Evolutionary conservation across 1,139 yeast species (phyloP), one percentile per base, ranked within the genome.

Genomic region (Candida gigantensis): DNA sequence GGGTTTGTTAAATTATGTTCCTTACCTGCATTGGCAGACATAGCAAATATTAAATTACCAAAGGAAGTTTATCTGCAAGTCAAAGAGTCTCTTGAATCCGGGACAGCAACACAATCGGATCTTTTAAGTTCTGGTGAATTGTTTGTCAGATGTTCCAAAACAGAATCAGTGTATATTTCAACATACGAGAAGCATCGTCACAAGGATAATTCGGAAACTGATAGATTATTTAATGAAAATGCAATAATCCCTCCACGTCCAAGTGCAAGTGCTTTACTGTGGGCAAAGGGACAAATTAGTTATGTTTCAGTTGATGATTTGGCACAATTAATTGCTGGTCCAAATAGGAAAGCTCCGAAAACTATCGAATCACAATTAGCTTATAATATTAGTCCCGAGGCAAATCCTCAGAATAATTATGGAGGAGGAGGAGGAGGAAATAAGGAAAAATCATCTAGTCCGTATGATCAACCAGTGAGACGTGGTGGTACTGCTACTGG

Each of bases 181-280:
- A 41, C 38, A 11, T 52, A 41, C 33, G 49, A 39, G 31, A 54
- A 44, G 37, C 18, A 28, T 10, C 36, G 39, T 11, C 28, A 28
- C 9, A 45, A 45, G 27, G 47, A 32, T n/a, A 52, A 50, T 10
- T 54, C 53, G 10, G 37, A 54, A 6, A 69, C 76, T 1, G 88
- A 81, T 50, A 55, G 65, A 5, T 57, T 84, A 23, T 84, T 81
- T 58, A 79, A 82, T 46, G 79, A 75, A 15, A 75, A 74, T 39
- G 64, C 81, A 10, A 59, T 72, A 12, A 77, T 85, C 9, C 95
- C 96, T 1, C 78, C 80, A 16, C 72, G 97, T 32, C 98, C 98
- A 1, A 72, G 79, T 4, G 80, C 87, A 5, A 79, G 89, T 35
- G 79, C 95, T 0, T 68, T 87, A 37, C 94, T 84, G 60, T 86